Base-by-base conservation (phyloP, 1,284 basidiomycete species). In the Boletus smithii region DNA sequence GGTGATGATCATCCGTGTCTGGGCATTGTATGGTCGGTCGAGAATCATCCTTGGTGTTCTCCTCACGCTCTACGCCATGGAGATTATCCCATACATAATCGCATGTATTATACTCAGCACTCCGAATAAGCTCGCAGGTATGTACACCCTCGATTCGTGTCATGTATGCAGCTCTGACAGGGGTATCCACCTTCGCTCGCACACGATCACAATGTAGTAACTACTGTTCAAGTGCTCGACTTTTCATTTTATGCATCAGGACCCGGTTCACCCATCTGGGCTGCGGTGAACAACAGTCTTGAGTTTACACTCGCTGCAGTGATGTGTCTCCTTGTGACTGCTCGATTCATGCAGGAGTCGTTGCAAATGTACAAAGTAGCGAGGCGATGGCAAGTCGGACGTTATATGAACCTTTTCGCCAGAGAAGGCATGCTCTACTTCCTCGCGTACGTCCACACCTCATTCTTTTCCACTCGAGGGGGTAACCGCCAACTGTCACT, bases 1-100 rank as follows among this genome's bases (percentile, higher is more conserved):
- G 36, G 23, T 26, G 5, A 53, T 53, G 51, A 35, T 53, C 18
- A 45, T 53, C 6, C 51, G 45, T 17, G 31, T 53, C 16, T 53
- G 39, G 27, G 42, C 35, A 20, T 36, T 53, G 32, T 53, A 54
- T n/a, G 3, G 3, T 7, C 31, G n/a, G 3, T 53, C 52, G 10
- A 42, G 22, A 22, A 14, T 38, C n/a, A 27, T 53, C 4, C 33
- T 53, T n/a, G 35, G 26, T 3, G 14, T 43, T 17, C 46, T 53
- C n/a, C 31, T 49, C 14, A 5, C 22, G 2, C 18, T 53, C 31
- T 53, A 43, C 8, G 20, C 14, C 4, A 1, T 17, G 6, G 46
- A 50, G 29, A 18, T 39, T 2, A 8, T 50, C 7, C 4, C 29
- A 11, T 10, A 32, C 13, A 10, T 32, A 2, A 8, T 39, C 8